These are phyloP conservation scores for Zymoseptoria pseudotritici DNA, from an alignment of 2,329 filamentous ascomycete species.

Conservation along the genomic window DNA sequence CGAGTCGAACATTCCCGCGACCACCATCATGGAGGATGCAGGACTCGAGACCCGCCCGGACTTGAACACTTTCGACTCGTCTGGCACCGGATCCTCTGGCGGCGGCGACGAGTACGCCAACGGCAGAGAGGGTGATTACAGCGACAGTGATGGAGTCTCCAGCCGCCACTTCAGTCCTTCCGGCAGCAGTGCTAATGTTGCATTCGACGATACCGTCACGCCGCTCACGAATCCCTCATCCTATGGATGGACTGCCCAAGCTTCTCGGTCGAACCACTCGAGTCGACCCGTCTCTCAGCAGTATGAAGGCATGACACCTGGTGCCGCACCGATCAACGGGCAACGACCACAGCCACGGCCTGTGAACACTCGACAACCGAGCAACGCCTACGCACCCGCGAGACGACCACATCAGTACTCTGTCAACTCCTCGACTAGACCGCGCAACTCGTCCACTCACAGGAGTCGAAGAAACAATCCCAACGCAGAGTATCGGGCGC, in stretches of 20 bases:
- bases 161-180: conserved; percentile 20
- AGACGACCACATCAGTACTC: conserved; percentile 43
- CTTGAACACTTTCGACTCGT: conserved; percentile 26
- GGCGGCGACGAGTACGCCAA: conserved; percentile 18
- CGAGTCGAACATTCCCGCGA: conserved; percentile 12
- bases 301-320: conserved; percentile 15
- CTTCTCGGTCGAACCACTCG: neutral
- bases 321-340: neutral
- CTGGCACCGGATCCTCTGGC: conserved; percentile 22
- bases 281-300: conserved; percentile 3
- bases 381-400: conserved; percentile 44
- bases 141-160: conserved; percentile 22
- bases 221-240: conserved; percentile 23
- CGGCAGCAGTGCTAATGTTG: conserved; percentile 8
- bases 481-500: conserved; percentile 67
- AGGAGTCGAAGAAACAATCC: conserved; percentile 53
- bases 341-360: conserved; percentile 28
- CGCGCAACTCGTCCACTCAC: conserved; percentile 48
- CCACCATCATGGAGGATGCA: conserved; percentile 28
- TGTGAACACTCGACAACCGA: conserved; percentile 37
- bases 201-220: conserved; percentile 19
- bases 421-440: conserved; percentile 41
- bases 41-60: conserved; percentile 24
- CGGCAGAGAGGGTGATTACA: conserved; percentile 15
- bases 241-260: conserved; percentile 22